phyloP scores from a whole-genome alignment of 192 early-diverging fungal species.

The Podochytrium sp. region DNA sequence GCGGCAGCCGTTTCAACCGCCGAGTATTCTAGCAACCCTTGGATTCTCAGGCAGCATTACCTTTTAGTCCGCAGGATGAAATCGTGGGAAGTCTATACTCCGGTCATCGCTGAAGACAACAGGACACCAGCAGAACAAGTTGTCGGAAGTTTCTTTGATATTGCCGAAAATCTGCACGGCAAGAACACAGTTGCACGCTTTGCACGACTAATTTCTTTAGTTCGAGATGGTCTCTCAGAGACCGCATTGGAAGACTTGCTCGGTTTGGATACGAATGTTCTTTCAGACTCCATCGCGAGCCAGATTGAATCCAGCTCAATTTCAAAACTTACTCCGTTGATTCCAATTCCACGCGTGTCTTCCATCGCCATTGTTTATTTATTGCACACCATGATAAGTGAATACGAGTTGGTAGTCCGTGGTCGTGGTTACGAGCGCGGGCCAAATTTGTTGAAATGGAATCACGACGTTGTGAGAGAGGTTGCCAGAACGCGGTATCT shows the following conservation, averaged over 20 bases:
- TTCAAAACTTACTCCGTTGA: neutral
- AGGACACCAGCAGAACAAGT: neutral
- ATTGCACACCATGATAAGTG: constrained; percentile 14
- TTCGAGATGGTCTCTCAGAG: constrained; percentile 32
- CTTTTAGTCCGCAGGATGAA: neutral
- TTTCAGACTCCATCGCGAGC: constrained; percentile 18
- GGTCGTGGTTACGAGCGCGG: constrained; percentile 17
- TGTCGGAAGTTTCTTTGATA: constrained; percentile 11
- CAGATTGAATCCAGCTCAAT: constrained; percentile 21
- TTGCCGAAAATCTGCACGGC: constrained; percentile 28
- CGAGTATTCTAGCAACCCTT: neutral
- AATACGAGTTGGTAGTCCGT: constrained; percentile 2
- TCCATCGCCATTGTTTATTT: constrained; percentile 22
- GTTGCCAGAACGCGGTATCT: constrained; percentile 20
- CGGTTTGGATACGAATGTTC: constrained; percentile 23
- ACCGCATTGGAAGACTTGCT: constrained; percentile 32
- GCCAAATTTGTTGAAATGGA: constrained; percentile 25
- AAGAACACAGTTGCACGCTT: constrained; percentile 14
- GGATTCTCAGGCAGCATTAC: constrained; percentile 12
- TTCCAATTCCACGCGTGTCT: constrained; percentile 30
- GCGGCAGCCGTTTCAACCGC: constrained; percentile 11
- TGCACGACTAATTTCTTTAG: neutral
- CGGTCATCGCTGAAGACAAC: neutral
- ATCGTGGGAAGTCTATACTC: constrained; percentile 17
- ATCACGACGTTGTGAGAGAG: constrained; percentile 3